These are phyloP conservation scores for Hordeum marinum DNA, from an alignment of 176 grass and related monocot genomes.

Conservation along the genomic window DNA sequence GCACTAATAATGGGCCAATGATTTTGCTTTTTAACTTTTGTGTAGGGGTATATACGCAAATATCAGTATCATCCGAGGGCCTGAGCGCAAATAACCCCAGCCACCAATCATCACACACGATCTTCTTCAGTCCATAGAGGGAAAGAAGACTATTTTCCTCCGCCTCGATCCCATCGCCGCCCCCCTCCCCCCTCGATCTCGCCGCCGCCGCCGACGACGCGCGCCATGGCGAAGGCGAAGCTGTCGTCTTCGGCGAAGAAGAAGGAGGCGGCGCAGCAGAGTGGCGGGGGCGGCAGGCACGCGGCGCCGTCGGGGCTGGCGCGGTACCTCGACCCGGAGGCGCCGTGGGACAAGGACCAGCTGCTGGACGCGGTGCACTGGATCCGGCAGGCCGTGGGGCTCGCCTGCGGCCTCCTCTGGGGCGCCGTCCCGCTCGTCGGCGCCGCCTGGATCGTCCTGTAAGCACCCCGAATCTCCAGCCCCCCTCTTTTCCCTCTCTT, in stretches of 20 bases:
- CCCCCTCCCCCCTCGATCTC: background rate
- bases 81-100: background rate
- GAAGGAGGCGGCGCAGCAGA: slow-evolving; percentile 36
- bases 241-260: slow-evolving; percentile 27
- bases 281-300: slow-evolving; percentile 20
- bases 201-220: background rate
- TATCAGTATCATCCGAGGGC: background rate
- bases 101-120: background rate
- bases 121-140: background rate
- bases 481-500: too few species aligned
- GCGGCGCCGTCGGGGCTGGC: slow-evolving; percentile 60
- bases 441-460: slow-evolving; percentile 84
- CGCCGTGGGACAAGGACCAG: slow-evolving; percentile 87
- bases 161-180: slow-evolving; percentile 17
- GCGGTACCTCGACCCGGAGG: slow-evolving; percentile 84
- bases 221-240: slow-evolving; percentile 52
- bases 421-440: slow-evolving; percentile 83
- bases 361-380: slow-evolving; percentile 86
- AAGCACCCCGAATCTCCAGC: slow-evolving; percentile 2
- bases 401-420: slow-evolving; percentile 80
- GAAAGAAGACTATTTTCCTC: background rate
- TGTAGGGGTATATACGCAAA: background rate
- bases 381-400: slow-evolving; percentile 83
- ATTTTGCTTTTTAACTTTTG: background rate
- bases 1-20: too few species aligned